Evolutionary conservation across 768 basidiomycete genomes (phyloP).

Genomic region (Xanthoconium purpureum): DNA sequence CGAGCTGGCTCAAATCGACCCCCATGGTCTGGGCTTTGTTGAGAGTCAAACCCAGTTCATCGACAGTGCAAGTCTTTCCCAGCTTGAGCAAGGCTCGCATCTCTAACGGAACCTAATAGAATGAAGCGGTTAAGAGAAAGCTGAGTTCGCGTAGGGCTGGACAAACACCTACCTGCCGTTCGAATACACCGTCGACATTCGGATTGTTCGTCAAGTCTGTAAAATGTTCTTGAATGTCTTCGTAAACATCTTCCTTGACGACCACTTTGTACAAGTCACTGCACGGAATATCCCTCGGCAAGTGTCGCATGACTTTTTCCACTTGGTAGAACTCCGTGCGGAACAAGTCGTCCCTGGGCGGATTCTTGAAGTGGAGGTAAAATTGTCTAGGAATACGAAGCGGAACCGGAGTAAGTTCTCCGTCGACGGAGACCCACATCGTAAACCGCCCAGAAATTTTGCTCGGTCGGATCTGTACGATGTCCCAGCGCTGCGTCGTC

Average conservation of each 20-base stretch:
- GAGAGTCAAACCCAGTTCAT: slow-evolving; percentile 65
- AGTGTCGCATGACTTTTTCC: slow-evolving; percentile 69
- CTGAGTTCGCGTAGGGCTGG: neutral
- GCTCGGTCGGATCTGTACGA: slow-evolving; percentile 84
- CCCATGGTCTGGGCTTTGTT: slow-evolving; percentile 80
- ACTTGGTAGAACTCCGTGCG: slow-evolving; percentile 62
- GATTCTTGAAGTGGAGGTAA: slow-evolving; percentile 83
- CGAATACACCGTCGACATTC: slow-evolving; percentile 92
- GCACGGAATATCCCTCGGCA: slow-evolving; percentile 78
- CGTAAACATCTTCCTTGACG: slow-evolving; percentile 81
- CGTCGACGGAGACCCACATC: slow-evolving; percentile 84
- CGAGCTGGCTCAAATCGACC: slow-evolving; percentile 80
- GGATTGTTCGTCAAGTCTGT: slow-evolving; percentile 90
- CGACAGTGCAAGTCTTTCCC: slow-evolving; percentile 76
- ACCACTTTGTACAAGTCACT: slow-evolving; percentile 79
- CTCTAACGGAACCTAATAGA: slow-evolving; percentile 69
- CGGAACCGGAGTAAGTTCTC: slow-evolving; percentile 73
- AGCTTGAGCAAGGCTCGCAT: slow-evolving; percentile 79
- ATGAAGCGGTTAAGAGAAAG: neutral
- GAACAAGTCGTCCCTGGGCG: slow-evolving; percentile 65
- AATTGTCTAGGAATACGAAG: slow-evolving; percentile 89
- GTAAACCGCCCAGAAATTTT: slow-evolving; percentile 77
- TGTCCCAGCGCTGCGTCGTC: slow-evolving; percentile 79
- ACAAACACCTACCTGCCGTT: slow-evolving; percentile 66
- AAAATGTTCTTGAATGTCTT: slow-evolving; percentile 86